Percentiles rank a stretch among this genome's conserved stretches.
phyloP scores from a whole-genome alignment of 139 green algal genomes.

The Cymbomonas tetramitiformis region DNA sequence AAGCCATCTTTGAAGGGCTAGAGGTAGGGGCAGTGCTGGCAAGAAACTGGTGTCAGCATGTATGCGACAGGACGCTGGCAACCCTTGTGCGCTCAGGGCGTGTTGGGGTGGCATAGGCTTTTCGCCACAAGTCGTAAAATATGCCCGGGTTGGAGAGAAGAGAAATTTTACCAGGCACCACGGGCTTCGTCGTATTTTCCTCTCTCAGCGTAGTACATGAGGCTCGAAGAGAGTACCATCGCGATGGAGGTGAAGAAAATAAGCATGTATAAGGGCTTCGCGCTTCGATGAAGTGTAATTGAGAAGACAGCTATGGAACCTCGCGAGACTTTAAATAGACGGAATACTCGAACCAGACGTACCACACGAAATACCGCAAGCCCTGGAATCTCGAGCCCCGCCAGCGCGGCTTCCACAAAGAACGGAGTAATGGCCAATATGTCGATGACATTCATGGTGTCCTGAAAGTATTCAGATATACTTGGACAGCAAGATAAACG shows the following conservation, averaged over 20 bases:
- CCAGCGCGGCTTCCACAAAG: slow-evolving; percentile 20
- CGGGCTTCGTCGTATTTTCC: slow-evolving; percentile 20
- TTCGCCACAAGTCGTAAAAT: too few species aligned
- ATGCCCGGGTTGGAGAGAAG: too few species aligned
- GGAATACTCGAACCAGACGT: slow-evolving; percentile 14
- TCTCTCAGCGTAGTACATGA: slow-evolving; percentile 23
- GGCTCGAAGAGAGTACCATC: slow-evolving; percentile 16
- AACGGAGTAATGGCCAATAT: slow-evolving; percentile 25
- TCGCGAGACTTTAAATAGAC: slow-evolving; percentile 11
- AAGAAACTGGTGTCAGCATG: too few species aligned
- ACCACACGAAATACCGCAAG: slow-evolving; percentile 22
- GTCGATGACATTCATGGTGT: slow-evolving; percentile 24
- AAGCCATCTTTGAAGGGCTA: too few species aligned
- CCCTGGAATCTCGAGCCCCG: background rate
- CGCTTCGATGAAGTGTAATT: slow-evolving; percentile 1
- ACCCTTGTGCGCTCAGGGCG: too few species aligned
- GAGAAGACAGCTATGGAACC: slow-evolving; percentile 9
- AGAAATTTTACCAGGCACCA: too few species aligned
- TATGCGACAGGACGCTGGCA: too few species aligned
- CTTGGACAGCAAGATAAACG: background rate
- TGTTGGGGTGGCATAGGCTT: too few species aligned
- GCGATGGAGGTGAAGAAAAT: slow-evolving; percentile 21
- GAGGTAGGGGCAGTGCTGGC: too few species aligned
- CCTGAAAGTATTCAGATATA: background rate
- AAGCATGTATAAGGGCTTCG: slow-evolving; percentile 20